These are phyloP conservation scores for Rhynchosporium graminicola DNA, from an alignment of 2,329 filamentous ascomycete genomes.

Conservation along the genomic window DNA sequence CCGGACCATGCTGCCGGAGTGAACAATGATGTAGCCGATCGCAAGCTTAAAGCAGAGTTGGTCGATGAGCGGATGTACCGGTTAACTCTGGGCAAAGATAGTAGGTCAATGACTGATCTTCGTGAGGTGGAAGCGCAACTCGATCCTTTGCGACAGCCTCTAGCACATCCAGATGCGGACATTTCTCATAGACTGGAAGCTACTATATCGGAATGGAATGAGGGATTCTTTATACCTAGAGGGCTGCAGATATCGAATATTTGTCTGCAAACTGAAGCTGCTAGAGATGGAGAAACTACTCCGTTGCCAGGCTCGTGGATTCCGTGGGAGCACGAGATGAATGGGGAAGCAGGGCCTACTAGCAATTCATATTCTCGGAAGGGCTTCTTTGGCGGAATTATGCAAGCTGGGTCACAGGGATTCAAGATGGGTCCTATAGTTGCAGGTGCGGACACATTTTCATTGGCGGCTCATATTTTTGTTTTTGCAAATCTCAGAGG, in stretches of 20 bases:
- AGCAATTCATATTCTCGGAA: conserved; percentile 13
- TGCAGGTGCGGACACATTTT: conserved; percentile 20
- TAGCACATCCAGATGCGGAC: conserved; percentile 13
- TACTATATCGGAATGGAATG: conserved; percentile 56
- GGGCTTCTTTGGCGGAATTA: conserved; percentile 19
- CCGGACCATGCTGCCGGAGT: conserved; percentile 48
- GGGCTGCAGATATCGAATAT: conserved; percentile 47
- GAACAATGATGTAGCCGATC: conserved; percentile 51
- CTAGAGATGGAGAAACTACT: conserved; percentile 43
- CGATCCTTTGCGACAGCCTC: conserved; percentile 37
- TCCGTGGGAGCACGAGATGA: conserved; percentile 39
- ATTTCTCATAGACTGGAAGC: conserved; percentile 42
- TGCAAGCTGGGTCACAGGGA: conserved; percentile 32
- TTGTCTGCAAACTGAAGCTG: conserved; percentile 47
- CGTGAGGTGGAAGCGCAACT: conserved; percentile 48
- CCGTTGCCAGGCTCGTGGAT: conserved; percentile 49
- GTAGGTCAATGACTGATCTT: conserved; percentile 34
- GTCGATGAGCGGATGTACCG: conserved; percentile 35
- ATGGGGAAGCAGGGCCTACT: conserved; percentile 7
- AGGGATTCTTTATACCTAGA: conserved; percentile 54
- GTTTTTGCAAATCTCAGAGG: background rate
- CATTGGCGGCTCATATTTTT: background rate
- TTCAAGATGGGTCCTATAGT: conserved; percentile 34
- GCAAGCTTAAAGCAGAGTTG: conserved; percentile 51
- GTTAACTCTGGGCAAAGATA: conserved; percentile 29